Evolutionary conservation across 768 basidiomycete species (phyloP).

Genomic region (Nidularia sp.): DNA sequence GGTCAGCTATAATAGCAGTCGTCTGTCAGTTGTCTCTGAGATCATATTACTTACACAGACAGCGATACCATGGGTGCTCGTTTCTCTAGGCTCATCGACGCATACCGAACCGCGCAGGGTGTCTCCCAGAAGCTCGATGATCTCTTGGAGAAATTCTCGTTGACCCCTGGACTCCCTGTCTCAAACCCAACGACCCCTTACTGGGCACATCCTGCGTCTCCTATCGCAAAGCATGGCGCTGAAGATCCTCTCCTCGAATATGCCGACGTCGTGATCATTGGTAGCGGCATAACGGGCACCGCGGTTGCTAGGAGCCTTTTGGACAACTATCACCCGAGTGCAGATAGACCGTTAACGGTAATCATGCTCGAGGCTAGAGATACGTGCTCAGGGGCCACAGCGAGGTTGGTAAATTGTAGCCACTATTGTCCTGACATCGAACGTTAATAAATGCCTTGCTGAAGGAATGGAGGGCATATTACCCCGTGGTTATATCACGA

Average conservation of each 20-base stretch:
- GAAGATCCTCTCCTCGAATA: slow-evolving; percentile 28
- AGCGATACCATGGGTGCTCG: neutral
- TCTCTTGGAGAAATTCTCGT: slow-evolving; percentile 20
- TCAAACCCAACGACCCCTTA: slow-evolving; percentile 52
- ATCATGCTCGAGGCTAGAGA: slow-evolving; percentile 83
- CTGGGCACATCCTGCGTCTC: slow-evolving; percentile 56
- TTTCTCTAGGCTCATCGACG: neutral
- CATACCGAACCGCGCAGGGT: neutral
- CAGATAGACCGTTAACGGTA: slow-evolving; percentile 31
- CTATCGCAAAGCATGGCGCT: slow-evolving; percentile 33
- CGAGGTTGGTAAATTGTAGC: slow-evolving; percentile 36
- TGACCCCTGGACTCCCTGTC: slow-evolving; percentile 55
- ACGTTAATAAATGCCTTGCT: neutral
- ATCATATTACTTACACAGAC: too few species aligned
- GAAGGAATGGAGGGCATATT: slow-evolving; percentile 70
- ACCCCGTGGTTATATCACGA: slow-evolving; percentile 58
- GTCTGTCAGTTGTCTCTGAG: too few species aligned
- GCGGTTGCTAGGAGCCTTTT: slow-evolving; percentile 55
- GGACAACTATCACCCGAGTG: slow-evolving; percentile 8
- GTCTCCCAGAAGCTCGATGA: neutral
- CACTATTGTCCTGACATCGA: slow-evolving; percentile 1
- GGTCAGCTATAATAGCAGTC: neutral
- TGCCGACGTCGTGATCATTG: slow-evolving; percentile 70
- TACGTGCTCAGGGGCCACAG: slow-evolving; percentile 71
- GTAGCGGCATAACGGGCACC: slow-evolving; percentile 75